Conservation (phyloP, 2,329 filamentous ascomycete species). For the Fusarium dimerum region DNA sequence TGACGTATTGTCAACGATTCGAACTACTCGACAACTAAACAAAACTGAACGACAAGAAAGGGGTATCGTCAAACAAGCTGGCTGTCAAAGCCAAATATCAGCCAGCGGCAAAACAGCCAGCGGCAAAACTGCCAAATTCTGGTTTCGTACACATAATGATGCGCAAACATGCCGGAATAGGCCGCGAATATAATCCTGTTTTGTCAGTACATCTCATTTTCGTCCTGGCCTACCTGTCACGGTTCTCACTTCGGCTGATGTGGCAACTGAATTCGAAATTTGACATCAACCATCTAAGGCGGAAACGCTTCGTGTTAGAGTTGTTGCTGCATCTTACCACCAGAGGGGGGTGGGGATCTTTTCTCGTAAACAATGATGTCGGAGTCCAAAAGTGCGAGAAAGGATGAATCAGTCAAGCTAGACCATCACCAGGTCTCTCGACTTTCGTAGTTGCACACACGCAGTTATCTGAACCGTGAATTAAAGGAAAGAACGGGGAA, state of each 20-base stretch:
- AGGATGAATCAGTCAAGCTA: background rate
- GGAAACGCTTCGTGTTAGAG: conserved; percentile 5
- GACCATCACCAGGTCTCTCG: conserved; percentile 2
- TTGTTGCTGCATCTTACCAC: conserved; percentile 25
- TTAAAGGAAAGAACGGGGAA: background rate
- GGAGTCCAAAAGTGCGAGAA: conserved; percentile 1
- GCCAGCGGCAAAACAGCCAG: background rate
- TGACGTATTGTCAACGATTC: background rate
- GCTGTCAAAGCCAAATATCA: conserved; percentile 13
- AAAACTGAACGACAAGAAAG: conserved; percentile 12
- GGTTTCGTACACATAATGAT: background rate
- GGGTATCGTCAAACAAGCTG: conserved; percentile 28
- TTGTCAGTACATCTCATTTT: conserved; percentile 14
- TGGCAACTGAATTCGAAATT: background rate
- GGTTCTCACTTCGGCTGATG: background rate
- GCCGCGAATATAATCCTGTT: conserved; percentile 11
- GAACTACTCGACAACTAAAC: conserved; percentile 1
- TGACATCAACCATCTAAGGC: background rate
- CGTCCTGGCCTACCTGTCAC: conserved; percentile 17
- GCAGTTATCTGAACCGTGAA: too few relatives aligned
- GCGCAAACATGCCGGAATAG: background rate
- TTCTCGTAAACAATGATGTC: conserved; percentile 2
- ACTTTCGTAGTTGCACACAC: conserved; percentile 8
- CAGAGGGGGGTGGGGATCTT: conserved; percentile 11
- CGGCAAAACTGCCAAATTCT: background rate